These are phyloP conservation scores for Herpetospermum pedunculosum DNA, from an alignment of 306 rosid species.

Conservation along the genomic window DNA sequence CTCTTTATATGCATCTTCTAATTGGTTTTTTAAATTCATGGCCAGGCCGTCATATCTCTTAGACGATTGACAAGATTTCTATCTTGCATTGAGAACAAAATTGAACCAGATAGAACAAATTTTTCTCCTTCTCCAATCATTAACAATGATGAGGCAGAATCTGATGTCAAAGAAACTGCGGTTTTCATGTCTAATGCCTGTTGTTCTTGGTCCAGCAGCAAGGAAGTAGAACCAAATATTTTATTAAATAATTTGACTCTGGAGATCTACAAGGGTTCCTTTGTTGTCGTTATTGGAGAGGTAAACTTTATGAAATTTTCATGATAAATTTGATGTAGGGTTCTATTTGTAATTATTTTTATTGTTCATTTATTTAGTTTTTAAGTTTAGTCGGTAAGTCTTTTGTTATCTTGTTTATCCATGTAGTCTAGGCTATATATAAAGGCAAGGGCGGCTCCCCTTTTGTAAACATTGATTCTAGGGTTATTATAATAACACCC, in stretches of 20 bases:
- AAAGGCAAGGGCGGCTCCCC: neutral
- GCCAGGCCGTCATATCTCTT: constrained; percentile 68
- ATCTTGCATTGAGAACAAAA: constrained; percentile 48
- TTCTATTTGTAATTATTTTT: neutral
- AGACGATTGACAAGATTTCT: constrained; percentile 73
- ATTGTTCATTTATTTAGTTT: neutral
- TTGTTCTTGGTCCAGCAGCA: constrained; percentile 77
- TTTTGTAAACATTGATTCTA: neutral
- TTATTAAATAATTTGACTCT: constrained; percentile 52
- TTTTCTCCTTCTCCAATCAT: constrained; percentile 24
- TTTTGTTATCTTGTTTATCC: neutral
- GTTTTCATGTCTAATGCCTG: constrained; percentile 47
- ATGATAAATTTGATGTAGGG: neutral
- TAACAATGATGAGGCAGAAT: constrained; percentile 26
- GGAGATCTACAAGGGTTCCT: constrained; percentile 55
- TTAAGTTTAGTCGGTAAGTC: neutral
- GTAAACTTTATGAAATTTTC: constrained; percentile 23
- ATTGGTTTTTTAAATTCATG: neutral
- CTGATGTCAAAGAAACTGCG: constrained; percentile 33
- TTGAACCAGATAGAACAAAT: constrained; percentile 20
- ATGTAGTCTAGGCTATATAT: neutral
- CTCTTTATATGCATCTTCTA: neutral
- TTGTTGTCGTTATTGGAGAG: constrained; percentile 83
- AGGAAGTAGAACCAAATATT: constrained; percentile 37
- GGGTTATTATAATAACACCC: too few species aligned